phyloP scores from a whole-genome alignment of 306 rosid genomes.

The Vigna angularis region DNA sequence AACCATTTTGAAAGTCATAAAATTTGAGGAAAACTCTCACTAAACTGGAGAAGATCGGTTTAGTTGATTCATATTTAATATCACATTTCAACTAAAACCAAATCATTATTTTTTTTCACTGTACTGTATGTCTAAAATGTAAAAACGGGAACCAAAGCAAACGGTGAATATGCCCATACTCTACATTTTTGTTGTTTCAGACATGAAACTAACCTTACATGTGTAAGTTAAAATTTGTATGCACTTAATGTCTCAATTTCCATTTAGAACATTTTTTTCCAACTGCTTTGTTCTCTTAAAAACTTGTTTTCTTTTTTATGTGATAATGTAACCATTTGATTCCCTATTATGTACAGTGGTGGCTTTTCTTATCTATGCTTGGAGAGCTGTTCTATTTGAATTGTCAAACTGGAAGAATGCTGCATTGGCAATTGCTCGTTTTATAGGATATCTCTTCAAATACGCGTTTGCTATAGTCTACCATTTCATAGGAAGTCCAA shows the following conservation, averaged over 20 bases:
- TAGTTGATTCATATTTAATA: neutral
- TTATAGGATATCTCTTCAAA: constrained; percentile 64
- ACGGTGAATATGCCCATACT: neutral
- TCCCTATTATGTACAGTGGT: constrained; percentile 59
- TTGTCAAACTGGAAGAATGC: constrained; percentile 78
- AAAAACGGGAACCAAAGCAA: neutral
- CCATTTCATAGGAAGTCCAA: constrained; percentile 79
- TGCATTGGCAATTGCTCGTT: constrained; percentile 53
- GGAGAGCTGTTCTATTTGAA: constrained; percentile 93
- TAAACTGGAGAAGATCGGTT: too few relatives aligned
- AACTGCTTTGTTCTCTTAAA: constrained; percentile 7
- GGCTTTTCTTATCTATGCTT: constrained; percentile 82
- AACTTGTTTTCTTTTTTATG: neutral
- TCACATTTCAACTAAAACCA: neutral
- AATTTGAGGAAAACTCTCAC: too few relatives aligned
- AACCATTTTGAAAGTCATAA: neutral
- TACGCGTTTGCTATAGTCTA: constrained; percentile 64
- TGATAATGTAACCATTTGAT: constrained; percentile 32
- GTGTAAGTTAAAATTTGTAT: constrained; percentile 14
- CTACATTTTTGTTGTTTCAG: constrained; percentile 30
- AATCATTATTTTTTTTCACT: neutral
- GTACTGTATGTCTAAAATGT: neutral
- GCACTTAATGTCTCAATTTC: too few relatives aligned
- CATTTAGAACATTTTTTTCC: constrained; percentile 2
- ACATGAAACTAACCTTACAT: constrained; percentile 2